Percentiles rank a stretch among this genome's conserved stretches.
Conservation (phyloP, 805 yeast species). For the Zygosaccharomyces kombuchaensis region DNA sequence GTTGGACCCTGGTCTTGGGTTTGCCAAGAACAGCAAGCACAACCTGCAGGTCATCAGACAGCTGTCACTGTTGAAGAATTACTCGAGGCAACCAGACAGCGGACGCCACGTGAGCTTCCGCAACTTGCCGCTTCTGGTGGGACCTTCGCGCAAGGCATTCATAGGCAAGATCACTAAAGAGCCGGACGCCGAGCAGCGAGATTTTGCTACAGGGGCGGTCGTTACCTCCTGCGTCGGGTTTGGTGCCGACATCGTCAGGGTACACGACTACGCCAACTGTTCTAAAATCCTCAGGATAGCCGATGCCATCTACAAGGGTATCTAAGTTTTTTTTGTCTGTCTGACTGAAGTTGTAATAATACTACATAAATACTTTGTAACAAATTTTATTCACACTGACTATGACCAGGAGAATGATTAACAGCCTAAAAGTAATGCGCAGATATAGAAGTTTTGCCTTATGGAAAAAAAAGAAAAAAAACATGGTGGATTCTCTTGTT, state of each 20-base stretch:
- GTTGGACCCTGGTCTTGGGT: conserved; percentile 93
- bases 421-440: conserved; percentile 2
- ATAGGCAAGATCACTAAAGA: conserved; percentile 70
- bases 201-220: conserved; percentile 71
- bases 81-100: conserved; percentile 34
- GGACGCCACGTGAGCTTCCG: conserved; percentile 28
- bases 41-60: conserved; percentile 62
- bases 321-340: not conserved
- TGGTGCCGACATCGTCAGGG: conserved; percentile 77
- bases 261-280: conserved; percentile 72
- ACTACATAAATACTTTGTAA: conserved; percentile 6
- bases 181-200: conserved; percentile 54
- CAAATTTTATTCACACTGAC: not conserved
- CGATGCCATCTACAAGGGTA: conserved; percentile 50
- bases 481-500: not conserved
- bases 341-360: conserved; percentile 2
- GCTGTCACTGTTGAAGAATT: conserved; percentile 44
- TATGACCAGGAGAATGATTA: not conserved
- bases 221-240: conserved; percentile 68
- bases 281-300: conserved; percentile 54
- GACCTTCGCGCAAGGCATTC: conserved; percentile 85
- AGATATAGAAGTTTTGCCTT: not conserved
- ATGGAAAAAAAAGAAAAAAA: not conserved
- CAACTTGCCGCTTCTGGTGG: conserved; percentile 64
- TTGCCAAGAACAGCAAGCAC: conserved; percentile 77